phyloP scores from a whole-genome alignment of 2,329 filamentous ascomycete genomes.

The Colletotrichum eleusines region DNA sequence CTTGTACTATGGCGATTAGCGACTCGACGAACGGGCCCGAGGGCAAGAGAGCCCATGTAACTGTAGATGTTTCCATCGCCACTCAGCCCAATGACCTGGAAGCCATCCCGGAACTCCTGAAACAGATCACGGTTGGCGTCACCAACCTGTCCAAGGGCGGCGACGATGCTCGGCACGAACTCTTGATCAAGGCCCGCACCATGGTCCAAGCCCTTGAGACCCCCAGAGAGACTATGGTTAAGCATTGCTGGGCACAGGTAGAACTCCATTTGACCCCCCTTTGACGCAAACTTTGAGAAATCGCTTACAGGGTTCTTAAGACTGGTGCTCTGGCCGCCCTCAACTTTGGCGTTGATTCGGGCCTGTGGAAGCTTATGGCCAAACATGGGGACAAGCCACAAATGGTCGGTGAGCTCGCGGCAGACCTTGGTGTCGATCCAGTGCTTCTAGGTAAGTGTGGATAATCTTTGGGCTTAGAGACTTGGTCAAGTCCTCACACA shows the following conservation, averaged over 20 bases:
- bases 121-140: slow-evolving; percentile 25
- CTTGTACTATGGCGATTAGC: neutral
- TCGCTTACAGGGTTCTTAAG: slow-evolving; percentile 27
- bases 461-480: neutral
- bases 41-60: neutral
- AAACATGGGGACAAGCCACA: slow-evolving; percentile 47
- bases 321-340: slow-evolving; percentile 46
- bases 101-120: slow-evolving; percentile 35
- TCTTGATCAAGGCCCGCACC: slow-evolving; percentile 51
- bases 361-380: slow-evolving; percentile 52
- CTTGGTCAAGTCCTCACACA: neutral
- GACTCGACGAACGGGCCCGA: neutral
- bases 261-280: slow-evolving; percentile 5
- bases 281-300: too few relatives aligned
- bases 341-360: slow-evolving; percentile 51
- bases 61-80: slow-evolving; percentile 32
- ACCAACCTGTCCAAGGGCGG: slow-evolving; percentile 1
- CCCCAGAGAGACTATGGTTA: slow-evolving; percentile 61
- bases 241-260: slow-evolving; percentile 60
- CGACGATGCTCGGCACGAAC: slow-evolving; percentile 45
- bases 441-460: neutral
- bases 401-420: slow-evolving; percentile 49
- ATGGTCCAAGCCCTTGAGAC: slow-evolving; percentile 55
- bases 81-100: slow-evolving; percentile 41
- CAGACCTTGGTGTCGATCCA: slow-evolving; percentile 46